Percentiles rank a stretch among this genome's conserved stretches.
These are phyloP conservation scores for Dendrobium officinale DNA, from an alignment of 106 monocot species.

Conservation along the genomic window DNA sequence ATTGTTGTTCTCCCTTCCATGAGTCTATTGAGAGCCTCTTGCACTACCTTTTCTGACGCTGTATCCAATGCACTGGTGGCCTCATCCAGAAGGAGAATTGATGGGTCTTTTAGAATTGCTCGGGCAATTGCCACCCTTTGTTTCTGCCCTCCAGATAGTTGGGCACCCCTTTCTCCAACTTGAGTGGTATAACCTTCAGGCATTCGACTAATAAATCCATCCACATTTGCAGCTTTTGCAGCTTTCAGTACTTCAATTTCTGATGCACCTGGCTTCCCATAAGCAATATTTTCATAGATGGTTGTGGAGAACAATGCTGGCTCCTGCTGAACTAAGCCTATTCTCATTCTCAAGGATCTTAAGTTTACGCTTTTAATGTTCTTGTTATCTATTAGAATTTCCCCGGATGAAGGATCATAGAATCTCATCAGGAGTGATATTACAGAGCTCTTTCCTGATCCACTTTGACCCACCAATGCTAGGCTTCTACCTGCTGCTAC, in stretches of 20 bases:
- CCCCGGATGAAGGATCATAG: constrained; percentile 17
- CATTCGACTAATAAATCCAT: constrained; percentile 14
- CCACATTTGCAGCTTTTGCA: constrained; percentile 12
- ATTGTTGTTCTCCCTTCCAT: constrained; percentile 24
- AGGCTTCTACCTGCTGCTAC: constrained; percentile 28
- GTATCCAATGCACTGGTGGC: constrained; percentile 31
- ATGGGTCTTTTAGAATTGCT: constrained; percentile 30
- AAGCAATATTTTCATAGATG: constrained; percentile 18
- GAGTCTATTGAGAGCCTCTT: constrained; percentile 25
- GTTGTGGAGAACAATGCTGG: constrained; percentile 12
- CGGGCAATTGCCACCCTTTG: constrained; percentile 30
- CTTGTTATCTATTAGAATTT: constrained; percentile 14
- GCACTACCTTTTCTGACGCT: constrained; percentile 22
- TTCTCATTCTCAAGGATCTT: constrained; percentile 14
- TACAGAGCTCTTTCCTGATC: constrained; percentile 14
- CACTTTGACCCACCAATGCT: constrained; percentile 22
- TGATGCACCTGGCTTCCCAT: constrained; percentile 17
- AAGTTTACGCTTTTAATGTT: constrained; percentile 9
- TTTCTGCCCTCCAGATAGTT: constrained; percentile 34
- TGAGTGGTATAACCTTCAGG: constrained; percentile 23
- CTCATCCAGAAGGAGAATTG: constrained; percentile 33
- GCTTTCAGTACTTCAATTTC: constrained; percentile 11
- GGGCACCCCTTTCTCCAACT: constrained; percentile 23
- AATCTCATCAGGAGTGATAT: constrained; percentile 19
- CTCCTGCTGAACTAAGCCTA: constrained; percentile 21